Conservation (phyloP, 2,329 filamentous ascomycete species). For the Diaporthe aspalathi region DNA sequence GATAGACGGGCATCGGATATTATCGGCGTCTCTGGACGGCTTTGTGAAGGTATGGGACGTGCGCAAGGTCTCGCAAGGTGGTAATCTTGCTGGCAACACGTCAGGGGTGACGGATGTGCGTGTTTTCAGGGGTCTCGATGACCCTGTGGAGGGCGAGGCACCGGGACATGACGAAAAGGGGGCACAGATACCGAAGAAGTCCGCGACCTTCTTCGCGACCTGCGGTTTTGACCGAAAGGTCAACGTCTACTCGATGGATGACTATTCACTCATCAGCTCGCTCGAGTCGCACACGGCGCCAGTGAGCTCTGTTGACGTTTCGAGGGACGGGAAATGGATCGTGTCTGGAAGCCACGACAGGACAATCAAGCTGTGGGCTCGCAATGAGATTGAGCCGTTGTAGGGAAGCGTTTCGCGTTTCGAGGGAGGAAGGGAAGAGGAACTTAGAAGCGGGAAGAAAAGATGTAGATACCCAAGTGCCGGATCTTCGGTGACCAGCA, state of each 20-base stretch:
- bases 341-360: slow-evolving; percentile 93
- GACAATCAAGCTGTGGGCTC: slow-evolving; percentile 95
- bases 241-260: slow-evolving; percentile 95
- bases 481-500: slow-evolving; percentile 6
- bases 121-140: slow-evolving; percentile 92
- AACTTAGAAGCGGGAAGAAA: neutral
- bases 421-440: no score
- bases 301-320: slow-evolving; percentile 91
- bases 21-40: slow-evolving; percentile 93
- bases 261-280: slow-evolving; percentile 91
- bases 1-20: slow-evolving; percentile 90
- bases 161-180: slow-evolving; percentile 74
- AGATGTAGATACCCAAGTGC: slow-evolving; percentile 35
- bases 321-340: slow-evolving; percentile 88
- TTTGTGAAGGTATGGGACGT: slow-evolving; percentile 99
- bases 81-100: slow-evolving; percentile 89
- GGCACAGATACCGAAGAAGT: slow-evolving; percentile 79
- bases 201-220: slow-evolving; percentile 90
- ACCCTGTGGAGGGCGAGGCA: slow-evolving; percentile 71
- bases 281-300: slow-evolving; percentile 92
- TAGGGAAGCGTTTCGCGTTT: no score
- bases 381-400: slow-evolving; percentile 69
- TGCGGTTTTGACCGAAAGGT: slow-evolving; percentile 95
- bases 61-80: slow-evolving; percentile 84
- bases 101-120: slow-evolving; percentile 92